Base-by-base conservation (phyloP, 2,329 filamentous ascomycete species). In the Paecilomyces dactylethromorphus region DNA sequence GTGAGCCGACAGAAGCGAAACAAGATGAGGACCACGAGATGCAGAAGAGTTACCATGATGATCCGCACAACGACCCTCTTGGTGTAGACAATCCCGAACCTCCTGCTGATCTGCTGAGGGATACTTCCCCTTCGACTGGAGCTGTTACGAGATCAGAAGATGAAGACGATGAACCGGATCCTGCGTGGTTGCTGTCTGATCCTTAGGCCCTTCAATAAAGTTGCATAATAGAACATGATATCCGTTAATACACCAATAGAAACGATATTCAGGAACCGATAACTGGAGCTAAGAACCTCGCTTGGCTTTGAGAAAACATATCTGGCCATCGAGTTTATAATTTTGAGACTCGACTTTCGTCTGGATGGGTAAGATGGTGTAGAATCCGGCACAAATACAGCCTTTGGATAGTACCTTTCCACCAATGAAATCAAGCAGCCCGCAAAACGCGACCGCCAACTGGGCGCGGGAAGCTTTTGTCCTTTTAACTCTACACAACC, bases 131-230 rank as follows among this genome's bases (percentile, higher is more conserved):
- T 57, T 61, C 64, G 26, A 60, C 61, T 29, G 65, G 63, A 24
- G 56, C 59, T 29, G 59, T 60, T 35, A 59, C 63, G 24, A 65
- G 68, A 55, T 74, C 71, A 11, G 76, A 76, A 12, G 71, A 71
- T 15, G 72, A 78, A 45, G 74, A 76, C 60, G 71, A 78, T 58
- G 76, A 77, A 18, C 76, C 76, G 6, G 76, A 78, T 64, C 76
- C 76, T 29, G 71, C 76, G 15, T 76, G 77, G 69, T 62, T 79
- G 26, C 68, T 78, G 24, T 75, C 72, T 39, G 66, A 68, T 58
- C 58, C 64, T 55, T 66, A 64, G 26, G 3, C 7, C 45, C 26
- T n/a, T 15, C 24, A 29, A 11, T 26, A 7, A 7, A 39, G 8
- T 6, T 45, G n/a, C 8, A 39, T 55, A n/a, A 45, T 45, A 18